A percentile compares a stretch with the other conserved stretches of the same genome.
These are phyloP conservation scores for Pyracantha coccinea DNA, from an alignment of 331 rosid genomes.

Conservation along the genomic window DNA sequence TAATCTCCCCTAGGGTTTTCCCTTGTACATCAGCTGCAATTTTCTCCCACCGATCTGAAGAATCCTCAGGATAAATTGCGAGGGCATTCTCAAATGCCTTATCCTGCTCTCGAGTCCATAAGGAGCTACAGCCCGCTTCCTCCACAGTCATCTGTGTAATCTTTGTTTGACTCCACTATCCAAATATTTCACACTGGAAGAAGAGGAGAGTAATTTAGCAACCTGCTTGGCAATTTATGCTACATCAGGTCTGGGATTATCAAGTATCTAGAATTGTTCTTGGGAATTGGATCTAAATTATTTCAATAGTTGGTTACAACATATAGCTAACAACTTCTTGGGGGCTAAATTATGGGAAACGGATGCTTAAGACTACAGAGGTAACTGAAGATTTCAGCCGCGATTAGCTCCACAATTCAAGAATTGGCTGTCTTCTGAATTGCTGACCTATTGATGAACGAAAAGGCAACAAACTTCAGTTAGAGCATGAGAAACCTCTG, in stretches of 20 bases:
- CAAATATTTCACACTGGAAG: constrained; percentile 18
- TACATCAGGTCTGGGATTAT: constrained; percentile 25
- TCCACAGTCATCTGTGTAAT: constrained; percentile 52
- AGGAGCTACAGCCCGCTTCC: constrained; percentile 60
- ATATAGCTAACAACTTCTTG: background rate
- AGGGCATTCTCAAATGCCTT: constrained; percentile 88
- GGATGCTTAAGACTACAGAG: constrained; percentile 16
- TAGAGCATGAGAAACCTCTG: constrained; percentile 85
- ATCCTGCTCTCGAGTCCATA: constrained; percentile 86
- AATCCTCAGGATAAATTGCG: constrained; percentile 66
- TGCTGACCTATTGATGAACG: constrained; percentile 58
- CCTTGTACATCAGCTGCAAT: constrained; percentile 74
- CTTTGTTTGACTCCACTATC: constrained; percentile 18
- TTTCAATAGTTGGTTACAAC: constrained; percentile 13
- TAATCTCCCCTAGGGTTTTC: constrained; percentile 68
- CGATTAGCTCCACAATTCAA: constrained; percentile 48
- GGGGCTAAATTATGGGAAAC: constrained; percentile 28
- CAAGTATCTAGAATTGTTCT: constrained; percentile 5
- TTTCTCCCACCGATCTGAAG: constrained; percentile 82
- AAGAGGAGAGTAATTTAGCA: constrained; percentile 18
- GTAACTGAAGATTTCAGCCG: constrained; percentile 35
- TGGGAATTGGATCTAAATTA: constrained; percentile 29
- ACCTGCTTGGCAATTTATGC: constrained; percentile 27
- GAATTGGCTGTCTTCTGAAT: constrained; percentile 50
- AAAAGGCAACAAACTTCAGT: constrained; percentile 53